Conservation (phyloP, 495 filamentous ascomycete species). For the Hyaloscypha bicolor region DNA sequence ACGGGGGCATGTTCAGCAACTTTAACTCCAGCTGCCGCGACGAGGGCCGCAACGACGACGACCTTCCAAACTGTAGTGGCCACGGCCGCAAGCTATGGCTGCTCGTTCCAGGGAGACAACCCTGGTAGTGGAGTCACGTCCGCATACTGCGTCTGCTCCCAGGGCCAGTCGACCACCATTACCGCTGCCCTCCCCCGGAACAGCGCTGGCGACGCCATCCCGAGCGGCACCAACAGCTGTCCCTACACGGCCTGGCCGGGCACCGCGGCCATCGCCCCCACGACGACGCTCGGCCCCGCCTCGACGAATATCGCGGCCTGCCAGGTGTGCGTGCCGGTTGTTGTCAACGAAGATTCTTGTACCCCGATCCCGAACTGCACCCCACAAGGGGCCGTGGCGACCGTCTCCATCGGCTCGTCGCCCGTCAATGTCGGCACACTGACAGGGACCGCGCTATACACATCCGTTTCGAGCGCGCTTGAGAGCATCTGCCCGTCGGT, state of each 20-base stretch:
- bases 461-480: not conserved
- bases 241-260: not conserved
- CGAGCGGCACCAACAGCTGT: not conserved
- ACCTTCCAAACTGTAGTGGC: no score
- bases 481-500: not conserved
- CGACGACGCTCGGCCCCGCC: not conserved
- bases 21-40: no score
- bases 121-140: no score
- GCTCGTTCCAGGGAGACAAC: no score
- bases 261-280: not conserved
- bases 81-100: no score
- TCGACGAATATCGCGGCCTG: not conserved
- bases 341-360: conserved; percentile 1
- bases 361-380: not conserved
- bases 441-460: not conserved
- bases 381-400: not conserved
- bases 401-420: not conserved
- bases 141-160: no score
- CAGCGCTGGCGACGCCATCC: no score
- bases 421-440: conserved; percentile 9
- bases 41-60: no score
- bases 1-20: no score
- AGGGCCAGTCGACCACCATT: no score
- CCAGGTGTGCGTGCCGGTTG: not conserved
- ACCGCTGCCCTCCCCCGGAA: no score